phyloP scores from a whole-genome alignment of 2,329 filamentous ascomycete species.

The Talaromyces sp. region DNA sequence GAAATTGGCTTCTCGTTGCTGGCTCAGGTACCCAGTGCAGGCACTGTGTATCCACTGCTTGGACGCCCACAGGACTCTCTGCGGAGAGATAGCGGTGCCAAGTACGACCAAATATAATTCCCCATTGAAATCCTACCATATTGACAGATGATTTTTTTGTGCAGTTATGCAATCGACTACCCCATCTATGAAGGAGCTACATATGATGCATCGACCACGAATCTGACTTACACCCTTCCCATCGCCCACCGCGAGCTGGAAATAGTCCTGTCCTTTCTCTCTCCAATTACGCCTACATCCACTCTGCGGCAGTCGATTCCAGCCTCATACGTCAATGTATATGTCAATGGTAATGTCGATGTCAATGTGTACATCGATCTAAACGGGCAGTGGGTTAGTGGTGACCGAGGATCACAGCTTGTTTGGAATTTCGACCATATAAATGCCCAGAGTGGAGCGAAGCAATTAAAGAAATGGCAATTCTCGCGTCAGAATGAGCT shows the following conservation, averaged over 20 bases:
- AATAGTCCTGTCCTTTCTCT: constrained; percentile 64
- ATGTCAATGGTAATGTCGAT: constrained; percentile 64
- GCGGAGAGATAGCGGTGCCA: constrained; percentile 29
- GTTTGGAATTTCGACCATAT: constrained; percentile 62
- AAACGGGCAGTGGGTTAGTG: constrained; percentile 79
- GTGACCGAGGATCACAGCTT: constrained; percentile 65
- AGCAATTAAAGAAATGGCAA: constrained; percentile 43
- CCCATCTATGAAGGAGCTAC: constrained; percentile 59
- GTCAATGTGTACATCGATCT: constrained; percentile 63
- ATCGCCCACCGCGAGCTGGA: constrained; percentile 44
- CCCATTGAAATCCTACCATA: constrained; percentile 7
- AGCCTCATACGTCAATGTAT: constrained; percentile 72
- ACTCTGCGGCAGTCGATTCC: constrained; percentile 77
- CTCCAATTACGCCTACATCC: constrained; percentile 76
- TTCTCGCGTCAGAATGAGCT: constrained; percentile 52
- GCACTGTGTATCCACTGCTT: constrained; percentile 61
- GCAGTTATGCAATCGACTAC: constrained; percentile 55
- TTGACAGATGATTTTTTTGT: constrained; percentile 11
- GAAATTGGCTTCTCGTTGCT: constrained; percentile 64
- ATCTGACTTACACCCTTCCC: constrained; percentile 62
- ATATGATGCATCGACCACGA: constrained; percentile 69
- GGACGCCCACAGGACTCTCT: constrained; percentile 65
- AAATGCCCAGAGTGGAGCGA: constrained; percentile 37
- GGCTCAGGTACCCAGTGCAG: constrained; percentile 59
- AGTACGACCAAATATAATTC: constrained; percentile 30